phyloP scores from a whole-genome alignment of 2,329 filamentous ascomycete species.

The Dryadomyces sulphureus region DNA sequence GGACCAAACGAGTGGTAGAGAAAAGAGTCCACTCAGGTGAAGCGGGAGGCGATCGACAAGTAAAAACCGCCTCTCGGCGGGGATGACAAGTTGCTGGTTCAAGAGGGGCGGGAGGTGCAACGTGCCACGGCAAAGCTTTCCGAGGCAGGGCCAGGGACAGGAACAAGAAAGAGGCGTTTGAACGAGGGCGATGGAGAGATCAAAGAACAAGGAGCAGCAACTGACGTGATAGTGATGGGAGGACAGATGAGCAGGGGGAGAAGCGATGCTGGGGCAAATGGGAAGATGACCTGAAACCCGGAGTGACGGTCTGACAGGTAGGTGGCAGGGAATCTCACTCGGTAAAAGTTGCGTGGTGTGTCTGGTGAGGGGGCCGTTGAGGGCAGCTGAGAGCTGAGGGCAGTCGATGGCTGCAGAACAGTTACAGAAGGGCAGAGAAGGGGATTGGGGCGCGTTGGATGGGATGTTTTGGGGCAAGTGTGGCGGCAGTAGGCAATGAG shows the following conservation, averaged over 20 bases:
- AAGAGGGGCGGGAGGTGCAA: not conserved
- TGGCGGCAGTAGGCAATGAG: too few species aligned
- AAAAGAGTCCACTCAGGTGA: not conserved
- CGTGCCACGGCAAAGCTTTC: not conserved
- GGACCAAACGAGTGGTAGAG: too few species aligned
- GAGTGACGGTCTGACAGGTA: too few species aligned
- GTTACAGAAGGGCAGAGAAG: not conserved
- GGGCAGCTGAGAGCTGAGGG: too few species aligned
- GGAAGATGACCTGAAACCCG: not conserved
- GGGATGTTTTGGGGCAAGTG: not conserved
- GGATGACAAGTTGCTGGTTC: not conserved
- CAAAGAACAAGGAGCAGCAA: not conserved
- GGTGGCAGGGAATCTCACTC: not conserved
- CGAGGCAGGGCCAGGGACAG: not conserved
- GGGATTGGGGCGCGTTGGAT: not conserved
- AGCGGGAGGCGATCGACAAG: conserved; percentile 2
- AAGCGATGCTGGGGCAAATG: not conserved
- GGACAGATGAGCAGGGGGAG: not conserved
- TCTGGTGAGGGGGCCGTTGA: not conserved
- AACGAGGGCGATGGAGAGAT: not conserved
- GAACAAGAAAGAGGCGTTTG: not conserved
- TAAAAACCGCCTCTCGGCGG: conserved; percentile 2
- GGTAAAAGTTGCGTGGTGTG: not conserved
- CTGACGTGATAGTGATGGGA: not conserved
- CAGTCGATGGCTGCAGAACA: not conserved